These are phyloP conservation scores for Colletotrichum coccodes DNA, from an alignment of 2,329 filamentous ascomycete genomes.

Conservation along the genomic window DNA sequence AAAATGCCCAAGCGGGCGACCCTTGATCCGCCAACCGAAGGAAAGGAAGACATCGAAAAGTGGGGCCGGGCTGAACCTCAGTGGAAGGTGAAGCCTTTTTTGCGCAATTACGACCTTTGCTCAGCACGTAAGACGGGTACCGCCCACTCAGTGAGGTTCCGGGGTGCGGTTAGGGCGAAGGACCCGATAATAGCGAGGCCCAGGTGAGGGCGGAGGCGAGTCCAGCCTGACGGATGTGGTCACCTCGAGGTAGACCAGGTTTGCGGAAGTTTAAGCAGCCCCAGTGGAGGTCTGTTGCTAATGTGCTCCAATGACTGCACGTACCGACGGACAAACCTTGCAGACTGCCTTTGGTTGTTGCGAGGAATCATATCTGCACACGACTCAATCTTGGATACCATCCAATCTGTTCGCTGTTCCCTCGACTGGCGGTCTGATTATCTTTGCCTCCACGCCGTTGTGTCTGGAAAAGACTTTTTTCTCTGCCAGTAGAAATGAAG, in stretches of 20 bases:
- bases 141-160: background rate
- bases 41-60: slow-evolving; percentile 10
- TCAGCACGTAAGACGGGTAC: slow-evolving; percentile 3
- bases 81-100: slow-evolving; percentile 8
- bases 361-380: background rate
- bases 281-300: background rate
- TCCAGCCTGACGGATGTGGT: background rate
- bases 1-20: slow-evolving; percentile 35
- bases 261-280: slow-evolving; percentile 13
- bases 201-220: background rate
- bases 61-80: background rate
- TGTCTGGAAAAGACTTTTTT: background rate
- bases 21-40: slow-evolving; percentile 18
- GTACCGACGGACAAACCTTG: slow-evolving; percentile 9
- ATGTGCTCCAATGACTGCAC: slow-evolving; percentile 8
- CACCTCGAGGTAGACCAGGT: slow-evolving; percentile 4
- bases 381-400: slow-evolving; percentile 2
- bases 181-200: background rate
- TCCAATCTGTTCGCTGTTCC: background rate
- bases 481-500: background rate
- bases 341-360: background rate
- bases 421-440: background rate
- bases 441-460: background rate
- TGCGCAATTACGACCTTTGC: slow-evolving; percentile 1
- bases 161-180: background rate